Conservation (phyloP, 2,329 filamentous ascomycete species). For the Talaromyces sp. region DNA sequence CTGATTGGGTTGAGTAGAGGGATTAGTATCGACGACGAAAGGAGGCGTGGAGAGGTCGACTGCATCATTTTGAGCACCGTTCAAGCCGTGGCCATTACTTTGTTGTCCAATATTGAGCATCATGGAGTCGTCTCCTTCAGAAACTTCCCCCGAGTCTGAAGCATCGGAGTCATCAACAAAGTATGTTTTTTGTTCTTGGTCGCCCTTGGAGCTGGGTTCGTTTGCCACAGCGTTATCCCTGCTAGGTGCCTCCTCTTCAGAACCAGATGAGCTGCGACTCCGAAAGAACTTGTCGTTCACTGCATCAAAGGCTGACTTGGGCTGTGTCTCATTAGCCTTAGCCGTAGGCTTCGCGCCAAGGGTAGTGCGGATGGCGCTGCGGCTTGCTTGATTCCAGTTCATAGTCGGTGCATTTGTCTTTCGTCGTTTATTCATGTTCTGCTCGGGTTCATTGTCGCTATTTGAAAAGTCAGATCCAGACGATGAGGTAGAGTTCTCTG, state of each 20-base stretch:
- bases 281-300: constrained; percentile 39
- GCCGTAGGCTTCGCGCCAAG: constrained; percentile 31
- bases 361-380: constrained; percentile 41
- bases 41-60: constrained; percentile 5
- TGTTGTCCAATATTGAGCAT: constrained; percentile 39
- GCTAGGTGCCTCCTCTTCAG: constrained; percentile 19
- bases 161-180: constrained; percentile 28
- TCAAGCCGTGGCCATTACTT: constrained; percentile 16
- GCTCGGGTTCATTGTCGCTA: constrained; percentile 20
- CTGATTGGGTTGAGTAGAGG: neutral
- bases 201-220: neutral
- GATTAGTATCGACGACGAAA: constrained; percentile 22
- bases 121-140: constrained; percentile 42
- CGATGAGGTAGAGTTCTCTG: constrained; percentile 29
- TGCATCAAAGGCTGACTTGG: constrained; percentile 29
- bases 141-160: constrained; percentile 26
- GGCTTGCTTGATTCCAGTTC: constrained; percentile 47
- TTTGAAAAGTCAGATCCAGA: constrained; percentile 27
- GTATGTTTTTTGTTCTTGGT: constrained; percentile 16
- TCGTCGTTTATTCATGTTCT: constrained; percentile 16
- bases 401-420: constrained; percentile 28
- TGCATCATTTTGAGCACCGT: constrained; percentile 3
- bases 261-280: constrained; percentile 33
- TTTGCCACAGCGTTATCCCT: neutral
- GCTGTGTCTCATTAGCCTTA: constrained; percentile 20